A percentile compares a stretch with the other conserved stretches of the same genome.
phyloP scores from a whole-genome alignment of 2,329 filamentous ascomycete species.

The Fonsecaea pugnacius region DNA sequence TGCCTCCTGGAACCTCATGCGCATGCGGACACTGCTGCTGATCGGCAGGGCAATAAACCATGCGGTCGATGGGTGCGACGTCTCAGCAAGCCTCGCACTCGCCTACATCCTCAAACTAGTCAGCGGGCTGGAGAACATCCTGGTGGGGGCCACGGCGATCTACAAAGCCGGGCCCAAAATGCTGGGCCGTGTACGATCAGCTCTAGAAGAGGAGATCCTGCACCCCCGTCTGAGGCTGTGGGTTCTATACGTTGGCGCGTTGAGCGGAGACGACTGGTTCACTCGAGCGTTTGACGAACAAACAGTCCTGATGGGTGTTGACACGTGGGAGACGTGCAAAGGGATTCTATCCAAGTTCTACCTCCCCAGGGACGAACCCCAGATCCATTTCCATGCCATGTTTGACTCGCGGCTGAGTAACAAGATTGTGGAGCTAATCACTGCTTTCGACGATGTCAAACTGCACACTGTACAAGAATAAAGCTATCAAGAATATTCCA shows the following conservation, averaged over 20 bases:
- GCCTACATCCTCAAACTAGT: conserved; percentile 13
- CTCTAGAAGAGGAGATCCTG: background rate
- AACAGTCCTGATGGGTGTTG: conserved; percentile 3
- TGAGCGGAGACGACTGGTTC: conserved; percentile 15
- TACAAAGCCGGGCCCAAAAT: conserved; percentile 11
- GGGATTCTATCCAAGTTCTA: conserved; percentile 6
- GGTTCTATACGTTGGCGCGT: conserved; percentile 6
- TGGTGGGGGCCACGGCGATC: background rate
- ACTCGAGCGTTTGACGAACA: conserved; percentile 11
- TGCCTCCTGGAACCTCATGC: background rate
- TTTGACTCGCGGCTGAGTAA: conserved; percentile 7
- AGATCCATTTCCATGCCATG: conserved; percentile 7
- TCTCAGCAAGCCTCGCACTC: conserved; percentile 8
- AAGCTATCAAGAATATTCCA: background rate
- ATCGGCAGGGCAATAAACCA: conserved; percentile 12
- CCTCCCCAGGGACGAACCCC: conserved; percentile 11
- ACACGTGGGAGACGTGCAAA: conserved; percentile 13
- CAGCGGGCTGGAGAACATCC: conserved; percentile 10
- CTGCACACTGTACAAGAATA: background rate
- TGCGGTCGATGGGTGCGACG: background rate
- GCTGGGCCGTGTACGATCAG: conserved; percentile 1
- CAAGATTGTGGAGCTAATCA: background rate
- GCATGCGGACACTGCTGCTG: conserved; percentile 12
- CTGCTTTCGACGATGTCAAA: conserved; percentile 14
- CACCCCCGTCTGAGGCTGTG: conserved; percentile 6